Base-by-base conservation (phyloP, 106 monocot species). In the Xerophyta viscosa region DNA sequence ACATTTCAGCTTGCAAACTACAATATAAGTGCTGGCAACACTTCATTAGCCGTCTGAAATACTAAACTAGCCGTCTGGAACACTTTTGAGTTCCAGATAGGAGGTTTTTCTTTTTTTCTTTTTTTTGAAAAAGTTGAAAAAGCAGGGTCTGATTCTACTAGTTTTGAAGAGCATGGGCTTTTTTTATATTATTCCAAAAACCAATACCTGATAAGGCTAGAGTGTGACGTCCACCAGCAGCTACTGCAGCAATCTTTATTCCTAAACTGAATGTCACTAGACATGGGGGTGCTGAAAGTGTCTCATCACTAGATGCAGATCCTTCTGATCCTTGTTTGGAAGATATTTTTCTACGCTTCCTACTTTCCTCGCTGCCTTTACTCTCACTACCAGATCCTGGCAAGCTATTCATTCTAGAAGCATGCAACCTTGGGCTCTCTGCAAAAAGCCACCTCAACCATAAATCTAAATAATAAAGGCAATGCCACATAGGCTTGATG, bases 221-320 rank as follows among this genome's bases (percentile, higher is more conserved):
- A 26, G 96, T 96, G 47, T 96, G 96, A 15, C 96, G 78, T 25
- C 96, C 96, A 60, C 96, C 96, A 10, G 96, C 96, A 61, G 96
- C 83, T 24, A 96, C 96, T 51, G 42, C 30, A 17, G 42, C 48
- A 23, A 96, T 79, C 53, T 56, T 81, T 55, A 89, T 73, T 26
- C 75, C 84, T 17, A 58, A 28, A 37, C 67, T 78, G 48, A 89
- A 61, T 48, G 68, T 73, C 22, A 96, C 84, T 13, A 85, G 54
- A 63, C 96, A 89, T 18, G 96, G 96, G 20, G 65, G 71, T 31
- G 89, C 75, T 23, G 96, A 89, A 58, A 85, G 62, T 59, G 29
- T 54, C 50, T 96, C 96, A 44, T 96, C 89, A 63, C 67, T 43
- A 42, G 77, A 71, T 39, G 71, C 61, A 43, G 77, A 77, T 60